Evolutionary conservation across 345 rosid genomes (phyloP), one percentile per base, ranked within the genome.

Genomic region (Eucalyptus cladocalyx): DNA sequence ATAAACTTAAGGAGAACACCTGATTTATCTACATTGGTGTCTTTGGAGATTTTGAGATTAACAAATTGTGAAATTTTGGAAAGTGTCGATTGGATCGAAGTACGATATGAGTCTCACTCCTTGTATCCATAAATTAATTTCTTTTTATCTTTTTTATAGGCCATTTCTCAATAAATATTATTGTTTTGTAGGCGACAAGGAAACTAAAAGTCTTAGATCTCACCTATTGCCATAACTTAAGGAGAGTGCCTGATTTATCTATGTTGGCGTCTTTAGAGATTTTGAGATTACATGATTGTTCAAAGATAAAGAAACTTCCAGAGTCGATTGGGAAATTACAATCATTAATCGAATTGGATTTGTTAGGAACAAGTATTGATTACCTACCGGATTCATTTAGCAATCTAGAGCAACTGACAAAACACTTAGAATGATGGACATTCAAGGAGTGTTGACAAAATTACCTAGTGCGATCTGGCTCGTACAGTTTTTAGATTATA

Each of bases 181-280:
- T 67, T 67, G 40, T n/a, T 67, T 32, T 67, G 40, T 2, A 85
- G 56, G 87, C 0, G 0, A 0, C 32, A 28, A 24, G 11, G 0
- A 43, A 86, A 16, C 37, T 86, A 5, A 85, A 24, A 85, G 50
- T 28, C 28, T 0, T 85, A 50, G 12, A 47, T 47, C 10, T 28
- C 16, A 10, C 0, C 8, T 0, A 0, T 0, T 85, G 37, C 13
- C 0, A 1, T 0, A 0, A 16, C 23, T 50, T 67, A n/a, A 67
- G 6, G 11, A 16, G 11, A 67, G 0, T 3, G 4, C 80, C 80
- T 0, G 42, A 67, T 32, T 67, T 67, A 67, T 32, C 40, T 32
- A n/a, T 0, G 6, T 17, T 16, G 42, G 23, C 32, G 23, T 11
- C 50, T 16, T 30, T 86, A 7, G 50, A 43, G 23, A 47, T 30